A percentile compares a stretch with the other conserved stretches of the same genome.
Conservation (phyloP, 352 stramenopile species). For the Pythium sukuiense region DNA sequence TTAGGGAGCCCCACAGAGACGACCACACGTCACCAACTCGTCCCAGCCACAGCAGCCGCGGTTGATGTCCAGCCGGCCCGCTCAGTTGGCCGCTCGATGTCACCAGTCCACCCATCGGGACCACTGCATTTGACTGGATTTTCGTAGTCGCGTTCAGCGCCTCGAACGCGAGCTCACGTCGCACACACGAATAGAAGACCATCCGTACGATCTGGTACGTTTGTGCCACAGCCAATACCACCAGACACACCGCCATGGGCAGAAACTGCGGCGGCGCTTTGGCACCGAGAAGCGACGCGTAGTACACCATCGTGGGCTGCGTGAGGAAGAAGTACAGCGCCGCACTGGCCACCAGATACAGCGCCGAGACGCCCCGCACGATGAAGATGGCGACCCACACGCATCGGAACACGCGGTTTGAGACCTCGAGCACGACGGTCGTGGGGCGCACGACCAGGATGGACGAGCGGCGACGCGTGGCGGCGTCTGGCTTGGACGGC, state of each 20-base stretch:
- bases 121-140: neutral
- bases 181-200: constrained; percentile 4
- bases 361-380: neutral
- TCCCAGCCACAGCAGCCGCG: neutral
- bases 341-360: neutral
- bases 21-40: neutral
- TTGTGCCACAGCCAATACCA: constrained; percentile 1
- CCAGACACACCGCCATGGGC: constrained; percentile 4
- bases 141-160: too few species aligned
- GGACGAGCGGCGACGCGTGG: neutral
- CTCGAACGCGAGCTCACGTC: constrained; percentile 1
- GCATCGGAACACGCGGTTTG: neutral
- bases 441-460: neutral
- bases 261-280: neutral
- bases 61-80: neutral
- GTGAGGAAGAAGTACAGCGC: constrained; percentile 12
- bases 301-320: constrained; percentile 20
- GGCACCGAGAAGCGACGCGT: constrained; percentile 13
- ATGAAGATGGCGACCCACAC: constrained; percentile 11
- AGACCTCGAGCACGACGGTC: constrained; percentile 8
- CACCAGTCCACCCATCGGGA: neutral
- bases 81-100: neutral
- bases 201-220: neutral
- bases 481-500: neutral
- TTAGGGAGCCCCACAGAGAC: neutral